Base-by-base conservation (phyloP, 176 grass and related monocot genomes). In the Tillandsia fasciculata region DNA sequence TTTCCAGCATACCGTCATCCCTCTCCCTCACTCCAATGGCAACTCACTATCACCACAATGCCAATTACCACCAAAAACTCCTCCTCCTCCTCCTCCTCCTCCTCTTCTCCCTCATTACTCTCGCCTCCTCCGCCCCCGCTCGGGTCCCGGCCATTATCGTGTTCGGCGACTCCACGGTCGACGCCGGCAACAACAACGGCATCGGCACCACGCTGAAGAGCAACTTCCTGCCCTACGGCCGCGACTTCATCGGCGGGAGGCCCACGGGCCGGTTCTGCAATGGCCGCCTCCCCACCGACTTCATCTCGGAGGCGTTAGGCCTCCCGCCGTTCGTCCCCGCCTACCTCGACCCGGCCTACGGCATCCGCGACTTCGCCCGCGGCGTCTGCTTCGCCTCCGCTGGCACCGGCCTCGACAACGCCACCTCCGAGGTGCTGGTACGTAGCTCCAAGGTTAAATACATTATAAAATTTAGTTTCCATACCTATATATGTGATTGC, bases 321-420 rank as follows among this genome's bases (percentile, higher is more conserved):
- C 79, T 96, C 72, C 91, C 82, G 50, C 82, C 91, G 61, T 64
- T 82, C 17, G 91, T 96, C 17, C 91, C 87, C 1, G 82, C 91
- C 2, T 96, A 96, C 81, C 87, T 96, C 28, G 84, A 96, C 72
- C 87, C 87, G 1, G 76, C 81, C 61, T 83, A 83, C 74, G 67
- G 26, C 65, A 91, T 96, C 26, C 17, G 63, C 8, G 79, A 87
- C 90, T 92, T 97, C 73, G 86, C 94, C 13, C 64, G 29, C 8
- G 94, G 94, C 74, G 94, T 92, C 72, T 85, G 81, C 76, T 97
- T 97, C 71, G 94, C 94, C 66, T 97, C 94, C 61, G 89, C 89
- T 27, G 89, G 94, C 51, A 92, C 86, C 59, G 89, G 94, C 9
- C 94, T 97, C 65, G 94, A 97, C 84, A 85, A 64, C 71, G 66